A percentile compares a stretch with the other conserved stretches of the same genome.
Conservation (phyloP, 495 filamentous ascomycete genomes). For the Penicillium diatomitis region DNA sequence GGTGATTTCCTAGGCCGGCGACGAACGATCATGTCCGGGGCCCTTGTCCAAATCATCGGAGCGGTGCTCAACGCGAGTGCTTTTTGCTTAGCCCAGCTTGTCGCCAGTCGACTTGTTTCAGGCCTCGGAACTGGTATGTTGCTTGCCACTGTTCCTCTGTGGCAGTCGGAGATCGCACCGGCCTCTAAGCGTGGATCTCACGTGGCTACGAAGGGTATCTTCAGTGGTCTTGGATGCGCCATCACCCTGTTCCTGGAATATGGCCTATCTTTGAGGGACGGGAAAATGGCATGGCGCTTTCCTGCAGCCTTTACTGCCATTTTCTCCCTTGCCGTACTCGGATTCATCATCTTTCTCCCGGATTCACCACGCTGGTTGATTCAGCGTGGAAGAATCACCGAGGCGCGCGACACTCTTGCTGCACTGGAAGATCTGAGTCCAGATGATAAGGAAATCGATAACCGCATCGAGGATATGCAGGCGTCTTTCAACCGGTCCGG, state of each 20-base stretch:
- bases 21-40: conserved; percentile 44
- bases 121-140: conserved; percentile 53
- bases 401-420: conserved; percentile 27
- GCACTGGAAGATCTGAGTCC: conserved; percentile 30
- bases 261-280: conserved; percentile 38
- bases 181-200: conserved; percentile 48
- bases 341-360: conserved; percentile 30
- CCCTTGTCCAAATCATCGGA: conserved; percentile 45
- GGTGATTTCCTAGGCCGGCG: conserved; percentile 49
- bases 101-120: conserved; percentile 43
- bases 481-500: conserved; percentile 9
- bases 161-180: conserved; percentile 54
- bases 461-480: conserved; percentile 13
- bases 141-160: conserved; percentile 52
- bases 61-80: conserved; percentile 46
- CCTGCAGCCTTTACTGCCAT: conserved; percentile 40
- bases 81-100: conserved; percentile 44
- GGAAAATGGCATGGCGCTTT: conserved; percentile 38
- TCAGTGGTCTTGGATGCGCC: conserved; percentile 50
- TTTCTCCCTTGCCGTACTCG: conserved; percentile 13
- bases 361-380: conserved; percentile 41
- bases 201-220: conserved; percentile 48
- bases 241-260: conserved; percentile 45
- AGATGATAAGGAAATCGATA: conserved; percentile 12
- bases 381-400: conserved; percentile 19